Evolutionary conservation across 305 asterid species (phyloP), one percentile per base, ranked within the genome.

Genomic region (Plantago lanceolata): DNA sequence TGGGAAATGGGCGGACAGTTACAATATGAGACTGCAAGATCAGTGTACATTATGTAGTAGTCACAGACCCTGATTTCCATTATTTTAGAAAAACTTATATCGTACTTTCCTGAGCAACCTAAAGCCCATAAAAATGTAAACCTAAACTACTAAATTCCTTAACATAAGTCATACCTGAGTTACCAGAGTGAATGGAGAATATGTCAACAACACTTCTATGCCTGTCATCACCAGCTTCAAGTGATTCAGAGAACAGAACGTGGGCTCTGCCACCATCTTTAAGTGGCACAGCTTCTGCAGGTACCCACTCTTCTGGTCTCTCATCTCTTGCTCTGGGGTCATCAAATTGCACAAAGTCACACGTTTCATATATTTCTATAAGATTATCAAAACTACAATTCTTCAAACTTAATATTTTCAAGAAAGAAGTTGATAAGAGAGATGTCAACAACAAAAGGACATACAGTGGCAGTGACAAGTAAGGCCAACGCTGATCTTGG

Each of bases 301-400:
- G 98, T 65, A 87, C 96, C 97, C 98, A 89, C 6, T 92, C 98
- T 72, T 78, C 90, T 1, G 98, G 97, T 77, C 98, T 87, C 76
- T 86, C 89, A 31, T 72, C 76, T 78, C 94, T 84, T 69, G 61
- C 70, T 61, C 98, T 92, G 81, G 57, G 43, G 33, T 44, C 49
- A 57, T 65, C 50, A 72, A 68, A 63, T 69, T 11, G 60, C 18
- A 64, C 37, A 63, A 11, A 20, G 19, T 56, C 29, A 5, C 47
- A 17, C 53, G 49, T 60, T 19, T 33, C 37, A 15, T 44, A 40
- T 65, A 68, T 54, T 61, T 50, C 48, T 51, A 40, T 51, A 15
- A 44, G 40, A 53, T 59, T 35, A 57, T 52, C 29, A 50, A 54
- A 48, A 61, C 67, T 40, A 45, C 26, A 40, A 51, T 59, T 24